Conservation (phyloP, 805 yeast genomes). For the Barnettozyma siamensis region DNA sequence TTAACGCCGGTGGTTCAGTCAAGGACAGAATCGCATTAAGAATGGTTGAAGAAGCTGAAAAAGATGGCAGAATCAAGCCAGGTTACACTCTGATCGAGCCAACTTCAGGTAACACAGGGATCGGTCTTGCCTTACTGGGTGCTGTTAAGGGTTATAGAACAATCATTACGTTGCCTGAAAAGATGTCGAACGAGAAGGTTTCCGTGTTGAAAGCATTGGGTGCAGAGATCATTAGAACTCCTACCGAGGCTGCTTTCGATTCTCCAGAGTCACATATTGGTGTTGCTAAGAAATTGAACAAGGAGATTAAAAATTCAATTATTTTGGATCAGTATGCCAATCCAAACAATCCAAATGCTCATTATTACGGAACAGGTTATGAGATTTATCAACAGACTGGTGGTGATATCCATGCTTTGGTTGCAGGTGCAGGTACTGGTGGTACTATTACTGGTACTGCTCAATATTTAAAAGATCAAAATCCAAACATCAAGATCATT, state of each 20-base stretch:
- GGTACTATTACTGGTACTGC: conserved; percentile 87
- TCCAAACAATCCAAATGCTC: conserved; percentile 76
- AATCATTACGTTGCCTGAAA: conserved; percentile 83
- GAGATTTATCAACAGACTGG: conserved; percentile 80
- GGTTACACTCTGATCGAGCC: conserved; percentile 84
- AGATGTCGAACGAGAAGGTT: conserved; percentile 88
- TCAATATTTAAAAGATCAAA: conserved; percentile 65
- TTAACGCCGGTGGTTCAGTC: conserved; percentile 88
- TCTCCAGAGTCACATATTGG: conserved; percentile 89
- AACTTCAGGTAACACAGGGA: conserved; percentile 89
- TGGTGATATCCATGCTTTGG: conserved; percentile 65
- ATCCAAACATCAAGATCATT: conserved; percentile 52
- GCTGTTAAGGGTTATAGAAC: conserved; percentile 85
- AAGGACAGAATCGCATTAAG: conserved; percentile 84
- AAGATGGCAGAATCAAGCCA: conserved; percentile 72
- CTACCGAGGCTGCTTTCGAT: conserved; percentile 91
- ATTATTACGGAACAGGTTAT: conserved; percentile 76
- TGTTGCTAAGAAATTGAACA: conserved; percentile 73
- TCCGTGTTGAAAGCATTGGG: conserved; percentile 84
- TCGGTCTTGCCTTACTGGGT: conserved; percentile 81
- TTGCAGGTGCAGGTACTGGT: conserved; percentile 94
- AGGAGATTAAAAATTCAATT: conserved; percentile 79
- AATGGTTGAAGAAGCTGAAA: conserved; percentile 84
- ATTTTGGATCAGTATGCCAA: conserved; percentile 81
- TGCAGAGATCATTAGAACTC: conserved; percentile 86